Evolutionary conservation across 345 rosid genomes (phyloP), one percentile per base, ranked within the genome.

Genomic region (Reutealis trisperma): DNA sequence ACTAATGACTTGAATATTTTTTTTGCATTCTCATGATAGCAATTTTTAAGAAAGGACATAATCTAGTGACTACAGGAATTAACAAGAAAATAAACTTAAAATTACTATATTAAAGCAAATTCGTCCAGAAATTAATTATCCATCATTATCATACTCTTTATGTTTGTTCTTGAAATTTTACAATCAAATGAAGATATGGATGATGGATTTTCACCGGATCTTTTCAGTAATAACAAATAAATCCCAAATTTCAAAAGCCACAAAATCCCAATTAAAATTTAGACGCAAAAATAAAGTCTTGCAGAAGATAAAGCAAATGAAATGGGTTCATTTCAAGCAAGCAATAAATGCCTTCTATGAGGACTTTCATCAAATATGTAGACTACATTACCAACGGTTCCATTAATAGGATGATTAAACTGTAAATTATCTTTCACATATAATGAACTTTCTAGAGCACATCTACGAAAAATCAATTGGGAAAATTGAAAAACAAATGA

Each of bases 361-460:
- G 78, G 76, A 77, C 30, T 80, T 80, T 80, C 30, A 13, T 66
- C 86, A 66, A 70, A 41, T 75, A 74, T 57, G n/a, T 60, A 52
- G 67, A 59, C 15, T 58, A 19, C 79, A 30, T 15, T 41, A 15
- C 51, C 0, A 22, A 72, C 0, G 34, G n/a, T 0, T 47, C 32
- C 72, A 63, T 37, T 34, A 57, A 65, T 21, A 69, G 47, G 2
- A 37, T 5, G 4, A 15, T 0, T 8, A 41, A 19, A 27, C 1
- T 51, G 19, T 8, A 8, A 41, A 55, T 8, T 0, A 37, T n/a
- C n/a, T 24, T 62, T 66, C 21, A 37, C 21, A 41, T 42, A 5
- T 21, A 52, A 1, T 5, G 5, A 37, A 25, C 8, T 45, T 60
- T 41, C 5, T 59, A 45, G 42, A 57, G 41, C 34, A 21, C n/a